Percentiles rank a stretch among this genome's conserved stretches.
Conservation (phyloP, 306 rosid genomes). For the Cucurbita argyrosperma region DNA sequence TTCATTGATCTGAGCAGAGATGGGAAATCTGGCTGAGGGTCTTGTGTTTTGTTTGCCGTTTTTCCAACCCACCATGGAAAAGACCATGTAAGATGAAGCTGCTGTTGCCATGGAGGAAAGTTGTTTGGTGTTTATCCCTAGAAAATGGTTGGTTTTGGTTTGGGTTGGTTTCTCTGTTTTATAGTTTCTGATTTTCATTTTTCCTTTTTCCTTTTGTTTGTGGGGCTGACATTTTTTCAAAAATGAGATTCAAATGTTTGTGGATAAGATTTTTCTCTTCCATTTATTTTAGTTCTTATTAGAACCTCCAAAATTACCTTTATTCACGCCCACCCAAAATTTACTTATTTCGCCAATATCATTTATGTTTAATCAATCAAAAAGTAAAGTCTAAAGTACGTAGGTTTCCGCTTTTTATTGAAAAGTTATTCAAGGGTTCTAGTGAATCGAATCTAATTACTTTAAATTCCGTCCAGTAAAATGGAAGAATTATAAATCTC, state of each 20-base stretch:
- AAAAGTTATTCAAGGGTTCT: too few relatives aligned
- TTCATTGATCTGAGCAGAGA: slow-evolving; percentile 27
- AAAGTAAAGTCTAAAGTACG: too few relatives aligned
- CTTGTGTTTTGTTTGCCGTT: slow-evolving; percentile 22
- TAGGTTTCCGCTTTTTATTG: too few relatives aligned
- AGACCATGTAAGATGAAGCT: slow-evolving; percentile 44
- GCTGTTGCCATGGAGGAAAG: slow-evolving; percentile 31
- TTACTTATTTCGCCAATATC: too few relatives aligned
- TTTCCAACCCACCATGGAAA: slow-evolving; percentile 34
- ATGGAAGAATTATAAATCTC: too few relatives aligned
- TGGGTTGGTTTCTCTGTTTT: neutral
- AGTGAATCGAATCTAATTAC: too few relatives aligned
- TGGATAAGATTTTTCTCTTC: slow-evolving; percentile 36
- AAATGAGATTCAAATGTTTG: slow-evolving; percentile 5
- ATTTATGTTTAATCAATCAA: too few relatives aligned
- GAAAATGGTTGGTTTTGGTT: neutral
- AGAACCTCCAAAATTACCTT: neutral
- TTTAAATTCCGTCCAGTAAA: too few relatives aligned
- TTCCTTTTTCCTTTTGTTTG: neutral
- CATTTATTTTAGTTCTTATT: neutral
- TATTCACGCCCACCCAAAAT: too few relatives aligned
- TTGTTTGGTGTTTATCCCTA: slow-evolving; percentile 2
- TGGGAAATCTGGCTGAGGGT: slow-evolving; percentile 17
- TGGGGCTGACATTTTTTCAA: neutral
- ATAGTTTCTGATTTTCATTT: neutral